phyloP scores from a whole-genome alignment of 805 yeast species.

The Tanozyma kutaoensis region DNA sequence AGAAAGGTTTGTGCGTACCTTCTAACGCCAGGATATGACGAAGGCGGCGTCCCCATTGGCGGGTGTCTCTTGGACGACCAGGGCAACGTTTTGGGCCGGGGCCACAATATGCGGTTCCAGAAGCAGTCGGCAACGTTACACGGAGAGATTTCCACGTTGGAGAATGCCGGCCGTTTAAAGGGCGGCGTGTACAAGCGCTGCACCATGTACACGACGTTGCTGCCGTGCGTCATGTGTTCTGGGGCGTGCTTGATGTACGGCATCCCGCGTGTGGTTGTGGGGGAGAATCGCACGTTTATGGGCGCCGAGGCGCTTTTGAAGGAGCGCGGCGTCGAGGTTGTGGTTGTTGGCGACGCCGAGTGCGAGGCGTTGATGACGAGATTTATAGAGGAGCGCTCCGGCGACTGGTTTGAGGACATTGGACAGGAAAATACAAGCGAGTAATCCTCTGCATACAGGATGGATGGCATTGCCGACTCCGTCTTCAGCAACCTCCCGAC shows the following conservation, averaged over 20 bases:
- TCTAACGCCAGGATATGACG: slow-evolving; percentile 37
- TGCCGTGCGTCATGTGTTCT: slow-evolving; percentile 93
- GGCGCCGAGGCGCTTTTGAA: slow-evolving; percentile 75
- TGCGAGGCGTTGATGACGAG: slow-evolving; percentile 64
- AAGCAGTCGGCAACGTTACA: slow-evolving; percentile 74
- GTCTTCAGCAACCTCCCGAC: slow-evolving; percentile 27
- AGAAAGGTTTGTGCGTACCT: slow-evolving; percentile 27
- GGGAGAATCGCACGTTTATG: slow-evolving; percentile 71
- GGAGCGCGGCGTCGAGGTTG: slow-evolving; percentile 59
- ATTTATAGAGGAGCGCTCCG: slow-evolving; percentile 69
- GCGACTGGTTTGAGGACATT: slow-evolving; percentile 73
- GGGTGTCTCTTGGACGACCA: slow-evolving; percentile 62
- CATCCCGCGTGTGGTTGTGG: slow-evolving; percentile 73
- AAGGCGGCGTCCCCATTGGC: slow-evolving; percentile 90
- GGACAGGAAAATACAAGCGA: slow-evolving; percentile 34
- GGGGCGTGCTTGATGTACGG: slow-evolving; percentile 90
- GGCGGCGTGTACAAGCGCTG: slow-evolving; percentile 71
- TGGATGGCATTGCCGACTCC: slow-evolving; percentile 61
- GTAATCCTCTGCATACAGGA: slow-evolving; percentile 5
- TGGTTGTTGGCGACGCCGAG: slow-evolving; percentile 41
- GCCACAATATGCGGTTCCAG: slow-evolving; percentile 87
- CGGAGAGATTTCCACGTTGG: slow-evolving; percentile 85
- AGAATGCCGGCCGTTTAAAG: slow-evolving; percentile 79
- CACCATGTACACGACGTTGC: slow-evolving; percentile 83
- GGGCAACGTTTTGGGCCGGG: slow-evolving; percentile 74